These are phyloP conservation scores for Gnomoniopsis smithogilvyi DNA, from an alignment of 2,329 filamentous ascomycete species.

Conservation along the genomic window DNA sequence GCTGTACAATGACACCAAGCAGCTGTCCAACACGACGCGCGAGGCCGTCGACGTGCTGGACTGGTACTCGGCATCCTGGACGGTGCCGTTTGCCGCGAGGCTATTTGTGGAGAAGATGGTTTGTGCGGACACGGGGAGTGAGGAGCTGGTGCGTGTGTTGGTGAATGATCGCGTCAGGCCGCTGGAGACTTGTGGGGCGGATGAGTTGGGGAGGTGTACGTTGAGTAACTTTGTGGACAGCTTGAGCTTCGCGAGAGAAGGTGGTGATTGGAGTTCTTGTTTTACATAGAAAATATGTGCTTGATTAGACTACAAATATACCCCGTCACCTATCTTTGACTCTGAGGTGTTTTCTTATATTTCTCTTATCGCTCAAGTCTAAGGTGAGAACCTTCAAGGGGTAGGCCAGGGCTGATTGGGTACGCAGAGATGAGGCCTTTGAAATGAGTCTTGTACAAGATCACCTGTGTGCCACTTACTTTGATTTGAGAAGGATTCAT, in stretches of 20 bases:
- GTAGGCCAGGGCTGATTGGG: too few relatives aligned
- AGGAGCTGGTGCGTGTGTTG: constrained; percentile 75
- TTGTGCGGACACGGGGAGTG: constrained; percentile 46
- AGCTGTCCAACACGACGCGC: constrained; percentile 49
- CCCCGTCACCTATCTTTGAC: neutral
- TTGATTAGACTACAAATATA: neutral
- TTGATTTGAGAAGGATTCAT: too few relatives aligned
- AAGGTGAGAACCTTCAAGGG: too few relatives aligned
- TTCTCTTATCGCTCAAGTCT: too few relatives aligned
- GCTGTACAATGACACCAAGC: constrained; percentile 65
- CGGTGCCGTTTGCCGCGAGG: constrained; percentile 76
- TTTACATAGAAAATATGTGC: constrained; percentile 28
- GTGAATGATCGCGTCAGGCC: constrained; percentile 81
- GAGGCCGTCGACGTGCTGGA: constrained; percentile 36
- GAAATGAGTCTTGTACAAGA: too few relatives aligned
- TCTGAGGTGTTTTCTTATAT: neutral
- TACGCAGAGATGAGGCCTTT: too few relatives aligned
- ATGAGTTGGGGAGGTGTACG: constrained; percentile 67
- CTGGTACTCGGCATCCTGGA: constrained; percentile 74
- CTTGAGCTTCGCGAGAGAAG: constrained; percentile 67
- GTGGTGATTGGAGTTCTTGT: constrained; percentile 73
- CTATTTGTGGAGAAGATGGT: constrained; percentile 86
- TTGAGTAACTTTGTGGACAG: constrained; percentile 70
- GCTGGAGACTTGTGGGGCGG: constrained; percentile 66
- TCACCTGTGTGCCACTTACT: too few relatives aligned